phyloP scores from a whole-genome alignment of 1,284 basidiomycete species.

The Malassezia pachydermatis region DNA sequence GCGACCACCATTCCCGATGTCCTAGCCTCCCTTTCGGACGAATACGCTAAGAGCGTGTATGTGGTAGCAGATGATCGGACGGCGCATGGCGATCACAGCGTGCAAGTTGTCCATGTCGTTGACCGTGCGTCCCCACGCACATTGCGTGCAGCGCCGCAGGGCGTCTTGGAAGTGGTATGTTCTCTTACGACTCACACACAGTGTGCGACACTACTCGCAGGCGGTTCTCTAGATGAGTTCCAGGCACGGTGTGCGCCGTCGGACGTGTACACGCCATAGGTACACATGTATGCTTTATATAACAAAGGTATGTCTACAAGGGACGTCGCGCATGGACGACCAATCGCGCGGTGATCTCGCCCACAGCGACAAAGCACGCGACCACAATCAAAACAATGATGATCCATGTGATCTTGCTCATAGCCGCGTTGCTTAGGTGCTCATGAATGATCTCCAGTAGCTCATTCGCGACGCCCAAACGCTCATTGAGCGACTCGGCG shows the following conservation, averaged over 20 bases:
- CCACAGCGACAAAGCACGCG: slow-evolving; percentile 73
- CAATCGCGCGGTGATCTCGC: slow-evolving; percentile 72
- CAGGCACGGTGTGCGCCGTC: not conserved
- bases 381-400: slow-evolving; percentile 87
- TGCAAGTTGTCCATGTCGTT: slow-evolving; percentile 1
- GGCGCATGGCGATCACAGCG: not conserved
- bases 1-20: not conserved
- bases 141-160: slow-evolving; percentile 4
- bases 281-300: too few relatives aligned
- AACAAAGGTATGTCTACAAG: too few relatives aligned
- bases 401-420: slow-evolving; percentile 68
- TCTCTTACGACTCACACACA: not conserved
- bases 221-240: not conserved
- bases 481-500: slow-evolving; percentile 79
- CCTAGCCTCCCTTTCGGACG: not conserved
- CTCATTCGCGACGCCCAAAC: slow-evolving; percentile 70
- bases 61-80: slow-evolving; percentile 4
- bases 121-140: not conserved
- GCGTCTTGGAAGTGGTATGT: slow-evolving; percentile 15
- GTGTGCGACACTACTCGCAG: slow-evolving; percentile 5
- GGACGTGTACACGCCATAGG: slow-evolving; percentile 4
- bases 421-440: slow-evolving; percentile 77
- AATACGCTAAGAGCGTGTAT: not conserved
- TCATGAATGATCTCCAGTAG: slow-evolving; percentile 68
- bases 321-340: slow-evolving; percentile 56